Base-by-base conservation (phyloP, 2,329 filamentous ascomycete genomes). In the Paradendryphiella salina region DNA sequence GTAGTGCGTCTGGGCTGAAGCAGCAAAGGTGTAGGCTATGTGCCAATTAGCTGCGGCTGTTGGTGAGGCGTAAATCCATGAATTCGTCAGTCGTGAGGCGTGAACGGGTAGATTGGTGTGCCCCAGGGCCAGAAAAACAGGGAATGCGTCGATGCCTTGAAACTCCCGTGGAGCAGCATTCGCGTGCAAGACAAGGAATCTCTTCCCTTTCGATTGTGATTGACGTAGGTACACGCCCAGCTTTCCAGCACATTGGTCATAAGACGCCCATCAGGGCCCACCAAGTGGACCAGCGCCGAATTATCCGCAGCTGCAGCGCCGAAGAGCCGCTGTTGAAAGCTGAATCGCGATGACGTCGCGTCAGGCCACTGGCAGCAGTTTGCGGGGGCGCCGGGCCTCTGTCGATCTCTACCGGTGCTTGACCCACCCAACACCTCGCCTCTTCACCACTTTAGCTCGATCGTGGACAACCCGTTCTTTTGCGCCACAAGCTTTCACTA, bases 261-360 rank as follows among this genome's bases (percentile, higher is more conserved):
- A 36, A n/a, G 13, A 20, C 34, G 33, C 39, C 32, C 37, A 56
- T 52, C 41, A 33, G 13, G 46, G 39, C 57, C 59, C 59, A 65
- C 63, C 56, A 52, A 33, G 43, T 42, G 51, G 40, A 40, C 37
- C 39, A 49, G 41, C 46, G 46, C 45, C 46, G 49, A 34, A 43
- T 46, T 49, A 57, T 54, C 48, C 54, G 54, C 45, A 33, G 45
- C 46, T 46, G 35, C 37, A 52, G 46, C 52, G 61, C 59, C 59
- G 56, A 31, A 46, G 51, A 56, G 55, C 61, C 56, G 53, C 56
- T 56, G 54, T 31, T 41, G 51, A 37, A 47, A 54, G 52, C 54
- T 55, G 56, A 44, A 21, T 20, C 9, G 18, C 44, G n/a, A 60
- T 65, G 62, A 65, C 62, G 62, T 65, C 56, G 52, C 40, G 50